phyloP scores from a whole-genome alignment of 1,284 basidiomycete species.

The Ganoderma boninense region DNA sequence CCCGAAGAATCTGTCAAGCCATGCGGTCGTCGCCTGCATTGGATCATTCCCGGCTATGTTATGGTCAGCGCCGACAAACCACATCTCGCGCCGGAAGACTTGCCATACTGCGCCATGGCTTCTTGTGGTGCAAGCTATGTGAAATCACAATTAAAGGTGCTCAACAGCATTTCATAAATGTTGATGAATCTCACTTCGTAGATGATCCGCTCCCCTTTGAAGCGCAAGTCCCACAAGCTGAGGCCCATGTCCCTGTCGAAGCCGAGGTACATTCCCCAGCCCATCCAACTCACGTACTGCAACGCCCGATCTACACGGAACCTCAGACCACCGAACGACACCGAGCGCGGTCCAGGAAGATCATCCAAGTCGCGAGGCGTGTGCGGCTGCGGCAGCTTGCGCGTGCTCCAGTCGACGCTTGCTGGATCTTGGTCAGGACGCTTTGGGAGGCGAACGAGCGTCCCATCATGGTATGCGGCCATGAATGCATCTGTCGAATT shows the following conservation, averaged over 20 bases:
- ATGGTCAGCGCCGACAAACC: conserved; percentile 1
- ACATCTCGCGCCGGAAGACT: conserved; percentile 14
- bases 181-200: conserved; percentile 57
- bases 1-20: conserved; percentile 72
- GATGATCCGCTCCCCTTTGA: conserved; percentile 67
- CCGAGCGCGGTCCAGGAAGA: conserved; percentile 65
- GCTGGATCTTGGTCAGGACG: conserved; percentile 42
- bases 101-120: conserved; percentile 70
- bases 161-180: neutral
- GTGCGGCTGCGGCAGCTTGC: conserved; percentile 48
- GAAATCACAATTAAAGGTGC: neutral
- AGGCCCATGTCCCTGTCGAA: conserved; percentile 76
- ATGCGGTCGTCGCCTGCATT: conserved; percentile 67
- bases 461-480: conserved; percentile 61
- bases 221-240: conserved; percentile 71
- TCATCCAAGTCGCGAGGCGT: conserved; percentile 62
- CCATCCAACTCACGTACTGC: conserved; percentile 73
- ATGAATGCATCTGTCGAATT: conserved; percentile 55
- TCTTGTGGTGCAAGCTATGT: conserved; percentile 60
- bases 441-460: conserved; percentile 51
- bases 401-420: conserved; percentile 53
- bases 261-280: conserved; percentile 66
- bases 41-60: conserved; percentile 67
- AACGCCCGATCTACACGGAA: conserved; percentile 61
- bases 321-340: conserved; percentile 65